These are phyloP conservation scores for Oxytropis ochrocephala DNA, from an alignment of 306 rosid species.

Conservation along the genomic window DNA sequence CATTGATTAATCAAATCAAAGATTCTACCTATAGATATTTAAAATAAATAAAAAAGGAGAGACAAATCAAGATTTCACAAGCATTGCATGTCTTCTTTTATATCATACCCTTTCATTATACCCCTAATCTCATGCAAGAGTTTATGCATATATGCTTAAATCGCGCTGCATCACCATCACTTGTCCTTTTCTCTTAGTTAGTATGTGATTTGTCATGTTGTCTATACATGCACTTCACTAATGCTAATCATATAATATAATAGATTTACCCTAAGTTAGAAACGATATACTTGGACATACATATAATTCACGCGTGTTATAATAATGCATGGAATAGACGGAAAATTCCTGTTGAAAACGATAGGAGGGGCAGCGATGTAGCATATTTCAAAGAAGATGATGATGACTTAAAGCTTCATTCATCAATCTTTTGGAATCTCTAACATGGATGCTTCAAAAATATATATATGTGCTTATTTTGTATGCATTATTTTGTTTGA, in stretches of 20 bases:
- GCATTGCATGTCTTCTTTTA: neutral
- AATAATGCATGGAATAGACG: constrained; percentile 15
- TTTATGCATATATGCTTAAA: neutral
- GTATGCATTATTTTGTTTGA: neutral
- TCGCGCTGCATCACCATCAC: neutral
- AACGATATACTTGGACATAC: neutral
- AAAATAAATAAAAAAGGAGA: neutral
- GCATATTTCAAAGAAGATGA: neutral
- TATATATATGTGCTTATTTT: neutral
- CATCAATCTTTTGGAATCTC: neutral
- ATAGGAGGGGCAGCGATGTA: neutral
- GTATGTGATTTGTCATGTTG: too few species aligned
- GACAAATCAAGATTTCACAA: neutral
- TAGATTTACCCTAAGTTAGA: neutral
- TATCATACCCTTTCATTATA: neutral
- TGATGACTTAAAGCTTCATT: neutral
- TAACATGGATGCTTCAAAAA: constrained; percentile 2
- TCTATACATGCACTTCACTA: neutral
- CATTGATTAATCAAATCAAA: constrained; percentile 1
- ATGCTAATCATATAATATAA: neutral
- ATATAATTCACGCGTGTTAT: neutral
- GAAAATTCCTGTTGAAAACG: constrained; percentile 28
- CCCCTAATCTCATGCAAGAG: constrained; percentile 1
- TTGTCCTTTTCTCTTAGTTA: neutral
- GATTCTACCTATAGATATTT: neutral